A percentile compares a stretch with the other conserved stretches of the same genome.
These are phyloP conservation scores for Microascus cirrosus DNA, from an alignment of 2,329 filamentous ascomycete species.

Conservation along the genomic window DNA sequence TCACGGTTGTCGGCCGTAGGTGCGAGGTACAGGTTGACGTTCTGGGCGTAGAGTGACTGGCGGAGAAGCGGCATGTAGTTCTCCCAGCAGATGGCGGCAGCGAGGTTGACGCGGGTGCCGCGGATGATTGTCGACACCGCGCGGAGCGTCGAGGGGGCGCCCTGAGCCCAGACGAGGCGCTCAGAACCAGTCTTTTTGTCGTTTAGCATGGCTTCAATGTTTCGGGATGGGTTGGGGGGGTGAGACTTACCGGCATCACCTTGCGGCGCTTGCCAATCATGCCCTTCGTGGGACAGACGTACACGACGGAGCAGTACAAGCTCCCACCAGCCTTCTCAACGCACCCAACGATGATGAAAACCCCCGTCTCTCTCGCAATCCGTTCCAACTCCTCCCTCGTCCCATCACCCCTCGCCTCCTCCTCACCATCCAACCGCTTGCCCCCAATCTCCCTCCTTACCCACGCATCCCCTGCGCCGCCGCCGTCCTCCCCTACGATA, in stretches of 20 bases:
- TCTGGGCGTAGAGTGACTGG: slow-evolving; percentile 76
- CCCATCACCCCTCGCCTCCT: slow-evolving; percentile 33
- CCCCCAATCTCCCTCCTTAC: slow-evolving; percentile 42
- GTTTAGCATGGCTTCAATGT: background rate
- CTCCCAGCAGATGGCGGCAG: slow-evolving; percentile 90
- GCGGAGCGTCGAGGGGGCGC: slow-evolving; percentile 64
- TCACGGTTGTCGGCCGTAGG: slow-evolving; percentile 80
- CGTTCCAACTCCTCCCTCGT: slow-evolving; percentile 70
- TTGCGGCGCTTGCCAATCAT: slow-evolving; percentile 79
- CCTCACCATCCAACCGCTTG: slow-evolving; percentile 1
- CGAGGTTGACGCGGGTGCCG: slow-evolving; percentile 69
- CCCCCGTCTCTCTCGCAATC: slow-evolving; percentile 63
- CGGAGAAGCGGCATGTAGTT: slow-evolving; percentile 89
- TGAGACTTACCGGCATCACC: slow-evolving; percentile 64
- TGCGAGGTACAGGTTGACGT: slow-evolving; percentile 83
- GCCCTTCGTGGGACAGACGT: slow-evolving; percentile 65
- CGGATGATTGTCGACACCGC: slow-evolving; percentile 72
- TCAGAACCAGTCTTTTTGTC: slow-evolving; percentile 59
- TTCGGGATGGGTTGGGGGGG: background rate
- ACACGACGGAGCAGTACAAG: slow-evolving; percentile 73
- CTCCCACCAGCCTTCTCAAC: slow-evolving; percentile 75
- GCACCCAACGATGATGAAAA: slow-evolving; percentile 71
- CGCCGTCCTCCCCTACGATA: slow-evolving; percentile 40
- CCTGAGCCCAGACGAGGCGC: slow-evolving; percentile 81
- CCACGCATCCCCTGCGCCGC: slow-evolving; percentile 67